Conservation (phyloP, 768 basidiomycete genomes). For the Gymnopilus junonius region DNA sequence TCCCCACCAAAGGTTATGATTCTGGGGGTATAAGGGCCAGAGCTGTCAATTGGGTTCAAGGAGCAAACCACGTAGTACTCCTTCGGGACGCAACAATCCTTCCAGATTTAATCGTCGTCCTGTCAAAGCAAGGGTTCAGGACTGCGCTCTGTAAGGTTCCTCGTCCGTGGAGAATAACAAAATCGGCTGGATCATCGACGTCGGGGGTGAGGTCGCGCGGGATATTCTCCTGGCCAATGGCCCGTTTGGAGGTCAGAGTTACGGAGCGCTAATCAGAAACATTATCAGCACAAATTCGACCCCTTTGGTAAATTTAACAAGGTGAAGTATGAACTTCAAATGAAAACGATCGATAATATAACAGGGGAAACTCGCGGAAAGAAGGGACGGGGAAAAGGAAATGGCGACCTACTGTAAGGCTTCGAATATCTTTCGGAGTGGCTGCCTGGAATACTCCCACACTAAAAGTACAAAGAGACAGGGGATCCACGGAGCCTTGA, state of each 20-base stretch:
- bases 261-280: conserved; percentile 44
- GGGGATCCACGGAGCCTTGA: conserved; percentile 65
- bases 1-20: not conserved
- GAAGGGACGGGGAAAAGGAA: conserved; percentile 5
- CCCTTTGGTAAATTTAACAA: not conserved
- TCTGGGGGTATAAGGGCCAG: not conserved
- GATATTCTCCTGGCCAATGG: conserved; percentile 39
- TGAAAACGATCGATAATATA: not conserved
- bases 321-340: not conserved
- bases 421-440: conserved; percentile 47
- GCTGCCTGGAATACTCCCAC: conserved; percentile 64
- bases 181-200: conserved; percentile 53
- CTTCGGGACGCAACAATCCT: conserved; percentile 44
- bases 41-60: not conserved
- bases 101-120: conserved; percentile 55
- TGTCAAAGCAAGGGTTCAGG: conserved; percentile 51
- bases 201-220: conserved; percentile 38
- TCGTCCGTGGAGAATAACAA: conserved; percentile 60
- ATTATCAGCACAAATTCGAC: not conserved
- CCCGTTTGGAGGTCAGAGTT: conserved; percentile 54
- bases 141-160: conserved; percentile 48
- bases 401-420: conserved; percentile 47
- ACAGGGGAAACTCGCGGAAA: not conserved
- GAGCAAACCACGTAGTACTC: conserved; percentile 37
- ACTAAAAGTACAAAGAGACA: conserved; percentile 61